Evolutionary conservation across 441 rosid genomes (phyloP), one percentile per base, ranked within the genome.

Genomic region (Erodium texanum): DNA sequence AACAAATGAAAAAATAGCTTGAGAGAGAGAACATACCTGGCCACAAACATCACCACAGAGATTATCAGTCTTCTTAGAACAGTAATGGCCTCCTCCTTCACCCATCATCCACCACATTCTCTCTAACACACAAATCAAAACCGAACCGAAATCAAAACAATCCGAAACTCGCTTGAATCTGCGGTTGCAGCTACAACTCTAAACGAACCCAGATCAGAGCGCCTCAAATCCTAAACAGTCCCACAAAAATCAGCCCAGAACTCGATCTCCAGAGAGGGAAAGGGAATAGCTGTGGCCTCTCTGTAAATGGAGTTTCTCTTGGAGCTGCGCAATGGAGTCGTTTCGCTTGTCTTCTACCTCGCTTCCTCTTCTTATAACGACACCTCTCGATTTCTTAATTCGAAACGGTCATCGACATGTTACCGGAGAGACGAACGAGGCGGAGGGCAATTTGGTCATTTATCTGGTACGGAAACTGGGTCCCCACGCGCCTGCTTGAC

Each of bases 31-130:
- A 10, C 68, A 45, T 45, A 54, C 61, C 61, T 54, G 61, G 9
- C 84, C 92, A 15, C 97, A 92, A 64, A 87, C 78, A 75, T 85
- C 92, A 14, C 23, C 3, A 15, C 97, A 92, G 58, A 87, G 78
- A 74, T 85, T 90, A 79, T 91, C 97, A 62, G 90, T 84, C 87
- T 91, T 91, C 81, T 91, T 91, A 36, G 92, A 81, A 76, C 96
- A 89, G 77, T 87, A 89, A 82, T 83, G 89, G 12, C 88, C 92
- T 48, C 84, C 96, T 56, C 82, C 84, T 81, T 90, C 94, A 59
- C 82, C 79, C 97, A 90, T 90, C 89, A 89, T 89, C 93, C 96
- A 81, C 90, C 92, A 86, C 96, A 89, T 89, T 75, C 79, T 76
- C 66, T 43, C 65, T 54, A 24, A 6, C 11, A 10, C 50, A 43